Evolutionary conservation across 1,284 basidiomycete genomes (phyloP).

Genomic region (Neonothopanus nambi): DNA sequence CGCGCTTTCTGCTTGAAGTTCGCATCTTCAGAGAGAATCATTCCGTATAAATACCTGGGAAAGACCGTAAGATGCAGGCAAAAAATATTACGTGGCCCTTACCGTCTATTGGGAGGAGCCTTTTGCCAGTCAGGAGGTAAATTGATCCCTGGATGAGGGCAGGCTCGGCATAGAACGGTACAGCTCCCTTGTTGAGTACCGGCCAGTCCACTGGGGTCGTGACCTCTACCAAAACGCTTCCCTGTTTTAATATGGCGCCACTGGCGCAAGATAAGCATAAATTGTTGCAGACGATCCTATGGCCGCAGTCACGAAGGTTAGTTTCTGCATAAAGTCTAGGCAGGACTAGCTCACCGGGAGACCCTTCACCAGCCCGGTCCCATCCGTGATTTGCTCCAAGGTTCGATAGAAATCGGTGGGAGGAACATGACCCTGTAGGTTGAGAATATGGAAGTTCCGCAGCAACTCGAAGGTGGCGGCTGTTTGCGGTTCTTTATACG

Average conservation of each 20-base stretch:
- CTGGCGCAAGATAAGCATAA: constrained; percentile 9
- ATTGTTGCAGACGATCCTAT: constrained; percentile 8
- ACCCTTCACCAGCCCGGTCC: not conserved
- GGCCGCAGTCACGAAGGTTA: not conserved
- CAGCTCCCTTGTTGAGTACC: constrained; percentile 12
- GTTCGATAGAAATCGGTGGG: constrained; percentile 19
- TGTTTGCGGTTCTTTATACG: constrained; percentile 7
- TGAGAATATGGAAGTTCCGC: constrained; percentile 16
- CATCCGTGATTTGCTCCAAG: constrained; percentile 11
- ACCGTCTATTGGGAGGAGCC: constrained; percentile 4
- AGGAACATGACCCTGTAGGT: constrained; percentile 11
- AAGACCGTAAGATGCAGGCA: not conserved
- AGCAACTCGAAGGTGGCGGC: constrained; percentile 14
- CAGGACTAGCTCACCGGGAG: constrained; percentile 4
- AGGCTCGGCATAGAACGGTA: constrained; percentile 18
- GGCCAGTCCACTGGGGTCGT: constrained; percentile 11
- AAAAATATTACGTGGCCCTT: not conserved
- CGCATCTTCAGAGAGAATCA: constrained; percentile 21
- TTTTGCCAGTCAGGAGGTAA: constrained; percentile 17
- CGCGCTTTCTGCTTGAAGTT: constrained; percentile 23
- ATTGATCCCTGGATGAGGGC: constrained; percentile 20
- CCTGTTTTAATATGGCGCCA: constrained; percentile 17
- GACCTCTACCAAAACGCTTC: constrained; percentile 15
- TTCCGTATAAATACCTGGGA: constrained; percentile 15
- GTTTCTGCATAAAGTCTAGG: not conserved